phyloP scores from a whole-genome alignment of 139 green algal species.

The Micromonas commoda region DNA sequence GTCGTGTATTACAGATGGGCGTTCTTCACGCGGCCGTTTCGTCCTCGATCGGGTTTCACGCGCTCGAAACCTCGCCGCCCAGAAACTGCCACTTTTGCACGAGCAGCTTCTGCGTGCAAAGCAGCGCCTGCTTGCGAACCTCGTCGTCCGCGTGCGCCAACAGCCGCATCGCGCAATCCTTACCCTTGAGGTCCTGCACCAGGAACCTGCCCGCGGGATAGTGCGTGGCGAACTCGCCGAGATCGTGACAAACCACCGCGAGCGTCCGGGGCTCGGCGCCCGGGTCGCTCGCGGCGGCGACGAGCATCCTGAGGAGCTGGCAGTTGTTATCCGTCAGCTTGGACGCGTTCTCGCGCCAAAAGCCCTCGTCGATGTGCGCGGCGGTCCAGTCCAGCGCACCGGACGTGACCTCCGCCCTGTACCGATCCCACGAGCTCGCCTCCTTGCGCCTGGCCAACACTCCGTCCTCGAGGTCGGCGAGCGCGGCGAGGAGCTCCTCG shows the following conservation, averaged over 20 bases:
- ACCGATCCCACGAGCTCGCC: conserved; percentile 78
- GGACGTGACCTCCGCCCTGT: conserved; percentile 59
- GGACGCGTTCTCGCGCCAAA: conserved; percentile 74
- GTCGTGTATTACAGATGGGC: too few relatives aligned
- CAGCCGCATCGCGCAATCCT: conserved; percentile 87
- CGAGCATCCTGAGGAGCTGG: conserved; percentile 71
- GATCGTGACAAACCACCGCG: conserved; percentile 80
- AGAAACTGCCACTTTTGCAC: conserved; percentile 53
- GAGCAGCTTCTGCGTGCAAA: conserved; percentile 90
- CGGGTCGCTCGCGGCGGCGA: conserved; percentile 62
- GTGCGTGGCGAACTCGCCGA: conserved; percentile 79
- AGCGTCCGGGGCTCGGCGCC: conserved; percentile 51
- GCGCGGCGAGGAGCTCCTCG: conserved; percentile 71
- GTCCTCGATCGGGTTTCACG: neutral
- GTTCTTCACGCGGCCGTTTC: too few relatives aligned
- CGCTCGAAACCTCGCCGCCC: neutral
- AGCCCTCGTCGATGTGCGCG: conserved; percentile 68
- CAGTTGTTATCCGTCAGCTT: conserved; percentile 89
- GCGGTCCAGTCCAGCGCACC: conserved; percentile 77
- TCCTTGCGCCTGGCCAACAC: conserved; percentile 39
- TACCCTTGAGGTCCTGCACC: conserved; percentile 74
- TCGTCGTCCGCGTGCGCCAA: conserved; percentile 83
- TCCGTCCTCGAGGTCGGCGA: conserved; percentile 69
- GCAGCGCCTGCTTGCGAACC: conserved; percentile 86
- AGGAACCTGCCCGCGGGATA: conserved; percentile 70